Percentiles rank a stretch among this genome's conserved stretches.
These are phyloP conservation scores for Anthostomella pinea DNA, from an alignment of 2,329 filamentous ascomycete species.

Conservation along the genomic window DNA sequence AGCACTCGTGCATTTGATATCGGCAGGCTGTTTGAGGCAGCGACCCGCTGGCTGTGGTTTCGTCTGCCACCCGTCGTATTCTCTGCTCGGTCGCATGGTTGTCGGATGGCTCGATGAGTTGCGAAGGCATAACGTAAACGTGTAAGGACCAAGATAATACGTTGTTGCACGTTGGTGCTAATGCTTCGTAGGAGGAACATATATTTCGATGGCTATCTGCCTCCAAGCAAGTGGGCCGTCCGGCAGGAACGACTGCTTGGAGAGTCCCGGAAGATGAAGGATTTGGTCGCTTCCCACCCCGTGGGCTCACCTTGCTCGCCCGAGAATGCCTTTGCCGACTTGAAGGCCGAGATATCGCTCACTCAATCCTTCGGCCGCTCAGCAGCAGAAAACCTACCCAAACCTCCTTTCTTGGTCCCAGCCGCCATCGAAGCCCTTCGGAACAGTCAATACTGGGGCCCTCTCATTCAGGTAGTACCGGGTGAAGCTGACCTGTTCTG, in stretches of 20 bases:
- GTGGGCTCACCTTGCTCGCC: conserved; percentile 25
- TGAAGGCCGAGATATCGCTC: conserved; percentile 14
- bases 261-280: conserved; percentile 54
- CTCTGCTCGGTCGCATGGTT: conserved; percentile 57
- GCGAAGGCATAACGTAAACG: conserved; percentile 48
- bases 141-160: conserved; percentile 53
- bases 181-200: conserved; percentile 56
- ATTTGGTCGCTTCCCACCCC: conserved; percentile 39
- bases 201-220: conserved; percentile 84
- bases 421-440: conserved; percentile 69
- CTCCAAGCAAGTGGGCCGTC: conserved; percentile 59
- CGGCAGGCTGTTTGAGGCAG: conserved; percentile 51
- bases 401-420: conserved; percentile 70
- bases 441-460: conserved; percentile 39
- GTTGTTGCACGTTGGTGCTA: conserved; percentile 4
- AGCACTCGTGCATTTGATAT: conserved; percentile 71
- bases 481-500: conserved; percentile 86
- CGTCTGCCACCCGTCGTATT: conserved; percentile 59
- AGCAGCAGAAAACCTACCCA: conserved; percentile 32
- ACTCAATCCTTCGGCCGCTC: conserved; percentile 1
- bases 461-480: conserved; percentile 59
- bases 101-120: conserved; percentile 63
- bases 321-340: conserved; percentile 8
- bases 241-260: conserved; percentile 60
- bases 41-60: conserved; percentile 39